A percentile compares a stretch with the other conserved stretches of the same genome.
These are phyloP conservation scores for Paramyrothecium roridum DNA, from an alignment of 2,329 filamentous ascomycete genomes.

Conservation along the genomic window DNA sequence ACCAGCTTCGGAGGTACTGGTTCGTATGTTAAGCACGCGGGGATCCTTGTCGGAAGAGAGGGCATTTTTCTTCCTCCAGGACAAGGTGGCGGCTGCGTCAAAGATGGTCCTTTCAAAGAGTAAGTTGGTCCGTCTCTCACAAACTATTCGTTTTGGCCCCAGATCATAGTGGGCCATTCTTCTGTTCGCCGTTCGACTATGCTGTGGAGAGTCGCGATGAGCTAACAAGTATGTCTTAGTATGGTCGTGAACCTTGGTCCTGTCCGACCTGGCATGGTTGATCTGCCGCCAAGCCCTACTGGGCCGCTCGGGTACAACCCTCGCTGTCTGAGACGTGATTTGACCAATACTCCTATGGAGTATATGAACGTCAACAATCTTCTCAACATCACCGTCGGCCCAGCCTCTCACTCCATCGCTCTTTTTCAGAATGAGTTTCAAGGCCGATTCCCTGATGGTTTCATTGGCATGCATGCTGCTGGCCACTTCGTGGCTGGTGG, in stretches of 20 bases:
- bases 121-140: background rate
- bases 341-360: conserved; percentile 19
- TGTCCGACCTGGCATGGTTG: background rate
- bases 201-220: background rate
- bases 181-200: background rate
- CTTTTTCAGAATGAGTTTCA: conserved; percentile 25
- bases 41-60: background rate
- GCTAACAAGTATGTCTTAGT: background rate
- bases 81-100: background rate
- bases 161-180: background rate
- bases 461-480: conserved; percentile 25
- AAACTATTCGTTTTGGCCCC: background rate
- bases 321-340: conserved; percentile 40
- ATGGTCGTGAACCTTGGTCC: conserved; percentile 2
- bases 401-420: conserved; percentile 3
- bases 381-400: conserved; percentile 5
- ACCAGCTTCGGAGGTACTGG: background rate
- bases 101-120: conserved; percentile 1
- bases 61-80: background rate
- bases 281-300: background rate
- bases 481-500: conserved; percentile 33
- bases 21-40: background rate
- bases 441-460: conserved; percentile 14
- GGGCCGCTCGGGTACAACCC: conserved; percentile 32
- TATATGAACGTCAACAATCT: conserved; percentile 3